A percentile compares a stretch with the other conserved stretches of the same genome.
Conservation (phyloP, 192 early-diverging fungal genomes). For the Fimicolochytrium jonesii region DNA sequence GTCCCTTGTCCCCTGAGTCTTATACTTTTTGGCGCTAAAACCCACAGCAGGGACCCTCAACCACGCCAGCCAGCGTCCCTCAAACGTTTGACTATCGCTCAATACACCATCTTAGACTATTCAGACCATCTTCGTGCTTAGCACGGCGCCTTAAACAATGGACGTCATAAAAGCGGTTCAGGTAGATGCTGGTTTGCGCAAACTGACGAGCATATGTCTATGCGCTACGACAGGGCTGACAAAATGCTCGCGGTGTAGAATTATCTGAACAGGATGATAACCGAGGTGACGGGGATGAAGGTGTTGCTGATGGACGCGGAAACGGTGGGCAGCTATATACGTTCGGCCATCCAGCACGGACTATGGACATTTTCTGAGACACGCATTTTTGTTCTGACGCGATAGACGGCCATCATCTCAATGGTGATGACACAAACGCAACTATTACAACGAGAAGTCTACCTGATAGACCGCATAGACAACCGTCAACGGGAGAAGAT, state of each 20-base stretch:
- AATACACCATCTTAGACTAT: too few species aligned
- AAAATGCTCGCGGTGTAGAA: slow-evolving; percentile 36
- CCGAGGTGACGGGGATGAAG: slow-evolving; percentile 94
- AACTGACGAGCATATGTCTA: not conserved
- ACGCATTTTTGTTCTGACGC: not conserved
- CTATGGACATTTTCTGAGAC: too few species aligned
- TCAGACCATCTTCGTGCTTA: too few species aligned
- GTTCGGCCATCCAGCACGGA: too few species aligned
- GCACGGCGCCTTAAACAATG: too few species aligned
- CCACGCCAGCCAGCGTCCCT: too few species aligned
- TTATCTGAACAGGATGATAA: slow-evolving; percentile 90
- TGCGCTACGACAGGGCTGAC: not conserved
- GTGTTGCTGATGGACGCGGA: slow-evolving; percentile 89
- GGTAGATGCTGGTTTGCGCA: not conserved
- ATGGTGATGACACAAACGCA: slow-evolving; percentile 90
- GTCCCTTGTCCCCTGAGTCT: too few species aligned
- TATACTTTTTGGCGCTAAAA: too few species aligned
- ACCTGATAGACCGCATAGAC: slow-evolving; percentile 90
- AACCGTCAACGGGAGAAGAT: slow-evolving; percentile 82
- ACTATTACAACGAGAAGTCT: slow-evolving; percentile 88
- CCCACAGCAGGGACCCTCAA: too few species aligned
- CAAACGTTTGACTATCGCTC: too few species aligned
- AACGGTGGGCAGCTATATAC: slow-evolving; percentile 73
- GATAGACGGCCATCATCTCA: slow-evolving; percentile 72
- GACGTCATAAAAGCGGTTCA: slow-evolving; percentile 33